Percentiles rank a stretch among this genome's conserved stretches.
Conservation (phyloP, 306 rosid genomes). For the Pueraria montana region DNA sequence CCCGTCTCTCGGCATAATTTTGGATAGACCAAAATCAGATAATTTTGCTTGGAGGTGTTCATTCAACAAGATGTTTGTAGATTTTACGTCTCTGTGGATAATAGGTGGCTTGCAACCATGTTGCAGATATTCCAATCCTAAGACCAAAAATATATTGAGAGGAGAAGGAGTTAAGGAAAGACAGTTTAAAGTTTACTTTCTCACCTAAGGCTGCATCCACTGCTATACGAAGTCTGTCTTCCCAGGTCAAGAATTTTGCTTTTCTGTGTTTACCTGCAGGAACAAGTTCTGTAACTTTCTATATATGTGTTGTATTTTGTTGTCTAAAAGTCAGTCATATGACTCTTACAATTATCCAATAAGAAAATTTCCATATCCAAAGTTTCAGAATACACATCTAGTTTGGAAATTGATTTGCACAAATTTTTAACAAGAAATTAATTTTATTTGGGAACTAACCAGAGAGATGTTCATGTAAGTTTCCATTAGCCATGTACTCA, state of each 20-base stretch:
- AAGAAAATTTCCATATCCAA: neutral
- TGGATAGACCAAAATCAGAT: conserved; percentile 61
- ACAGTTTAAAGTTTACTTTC: neutral
- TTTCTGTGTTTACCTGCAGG: conserved; percentile 20
- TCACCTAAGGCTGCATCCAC: conserved; percentile 61
- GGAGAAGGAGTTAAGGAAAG: neutral
- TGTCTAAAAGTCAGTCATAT: neutral
- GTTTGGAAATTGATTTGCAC: neutral
- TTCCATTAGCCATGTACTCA: conserved; percentile 52
- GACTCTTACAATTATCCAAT: neutral
- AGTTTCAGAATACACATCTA: neutral
- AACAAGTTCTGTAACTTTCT: neutral
- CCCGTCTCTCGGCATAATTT: conserved; percentile 39
- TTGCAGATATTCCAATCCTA: conserved; percentile 63
- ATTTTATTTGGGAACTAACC: conserved; percentile 39
- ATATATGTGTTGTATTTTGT: neutral
- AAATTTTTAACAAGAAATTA: neutral
- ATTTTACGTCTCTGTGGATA: conserved; percentile 62
- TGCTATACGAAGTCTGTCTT: too few relatives aligned
- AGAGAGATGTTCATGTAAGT: conserved; percentile 47
- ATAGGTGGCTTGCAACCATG: conserved; percentile 54
- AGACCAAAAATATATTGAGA: conserved; percentile 1
- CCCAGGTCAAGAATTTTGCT: too few relatives aligned
- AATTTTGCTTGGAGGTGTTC: conserved; percentile 58
- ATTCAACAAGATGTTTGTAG: conserved; percentile 57